These are phyloP conservation scores for Hypoxylon rickii DNA, from an alignment of 495 filamentous ascomycete genomes.

Conservation along the genomic window DNA sequence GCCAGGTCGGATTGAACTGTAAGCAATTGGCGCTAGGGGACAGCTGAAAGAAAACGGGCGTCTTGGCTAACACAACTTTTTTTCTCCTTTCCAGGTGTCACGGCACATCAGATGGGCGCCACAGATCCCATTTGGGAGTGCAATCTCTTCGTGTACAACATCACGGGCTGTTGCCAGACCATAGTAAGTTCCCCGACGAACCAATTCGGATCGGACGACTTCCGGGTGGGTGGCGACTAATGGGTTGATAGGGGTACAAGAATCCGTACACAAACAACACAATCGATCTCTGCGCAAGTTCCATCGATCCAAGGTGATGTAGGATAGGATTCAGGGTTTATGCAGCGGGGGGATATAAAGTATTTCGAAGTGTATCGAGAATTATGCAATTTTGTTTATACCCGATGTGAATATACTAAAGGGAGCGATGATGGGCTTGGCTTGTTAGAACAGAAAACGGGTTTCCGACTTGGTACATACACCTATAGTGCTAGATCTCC, in stretches of 20 bases:
- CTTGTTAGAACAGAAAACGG: too few relatives aligned
- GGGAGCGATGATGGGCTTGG: too few relatives aligned
- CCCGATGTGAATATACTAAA: too few relatives aligned
- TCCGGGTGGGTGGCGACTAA: not conserved
- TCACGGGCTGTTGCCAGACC: constrained; percentile 38
- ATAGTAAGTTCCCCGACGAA: constrained; percentile 25
- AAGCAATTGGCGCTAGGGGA: constrained; percentile 7
- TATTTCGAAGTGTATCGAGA: too few relatives aligned
- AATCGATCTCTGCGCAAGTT: constrained; percentile 34
- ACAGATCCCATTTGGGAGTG: constrained; percentile 35
- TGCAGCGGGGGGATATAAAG: too few relatives aligned
- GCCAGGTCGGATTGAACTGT: constrained; percentile 39
- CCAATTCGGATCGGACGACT: not conserved
- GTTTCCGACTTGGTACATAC: too few relatives aligned
- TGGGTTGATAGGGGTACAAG: constrained; percentile 30
- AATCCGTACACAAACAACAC: constrained; percentile 36
- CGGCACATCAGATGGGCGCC: constrained; percentile 33
- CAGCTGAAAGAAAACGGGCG: not conserved
- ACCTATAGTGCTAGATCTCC: too few relatives aligned
- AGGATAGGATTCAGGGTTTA: too few relatives aligned
- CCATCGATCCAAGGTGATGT: constrained; percentile 4
- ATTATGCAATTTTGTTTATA: too few relatives aligned
- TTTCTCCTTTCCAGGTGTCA: constrained; percentile 17
- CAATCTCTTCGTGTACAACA: constrained; percentile 39
- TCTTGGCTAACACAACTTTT: not conserved